Evolutionary conservation across 345 rosid species (phyloP), one percentile per base, ranked within the genome.

Genomic region (Abelmoschus esculentus): DNA sequence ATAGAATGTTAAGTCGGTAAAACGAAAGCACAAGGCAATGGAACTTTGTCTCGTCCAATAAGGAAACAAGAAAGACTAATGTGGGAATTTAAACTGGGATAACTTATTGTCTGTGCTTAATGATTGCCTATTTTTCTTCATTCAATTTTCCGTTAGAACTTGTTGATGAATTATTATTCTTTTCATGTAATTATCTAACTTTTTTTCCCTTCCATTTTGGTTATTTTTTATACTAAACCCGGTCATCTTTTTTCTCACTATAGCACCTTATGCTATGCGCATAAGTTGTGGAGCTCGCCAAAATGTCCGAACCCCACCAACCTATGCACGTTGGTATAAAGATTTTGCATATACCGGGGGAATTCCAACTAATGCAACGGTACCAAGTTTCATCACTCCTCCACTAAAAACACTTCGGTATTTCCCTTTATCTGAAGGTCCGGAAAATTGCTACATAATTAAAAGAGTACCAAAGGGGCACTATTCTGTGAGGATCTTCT

Each of bases 321-420:
- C 93, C 14, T 86, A 90, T 75, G 84, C 90, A 17, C 92, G 83
- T 65, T 95, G 98, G 99, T 82, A 70, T 76, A 95, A 92, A 74
- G 99, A 92, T 79, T 84, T 95, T 67, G 99, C 87, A 0, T 95
- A 91, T 44, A 90, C 99, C 0, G 99, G 99, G 19, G 99, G 98
- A 10, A 29, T 90, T 77, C 96, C 98, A 9, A 54, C 79, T 7
- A 95, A 89, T 59, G 88, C 90, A 6, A 76, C 88, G 1, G 17
- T 0, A 0, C 90, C 92, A 15, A 79, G 90, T 60, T 78, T 57
- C 49, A 77, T 90, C 50, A 80, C 90, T 68, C 99, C 98, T 72
- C 89, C 84, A 0, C 80, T 95, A 38, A 63, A 73, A 40, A 90
- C 98, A 0, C 90, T 95, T 50, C 86, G 98, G 9, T 91, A 88